Evolutionary conservation across 2,329 filamentous ascomycete species (phyloP).

Genomic region (Canariomyces notabilis): DNA sequence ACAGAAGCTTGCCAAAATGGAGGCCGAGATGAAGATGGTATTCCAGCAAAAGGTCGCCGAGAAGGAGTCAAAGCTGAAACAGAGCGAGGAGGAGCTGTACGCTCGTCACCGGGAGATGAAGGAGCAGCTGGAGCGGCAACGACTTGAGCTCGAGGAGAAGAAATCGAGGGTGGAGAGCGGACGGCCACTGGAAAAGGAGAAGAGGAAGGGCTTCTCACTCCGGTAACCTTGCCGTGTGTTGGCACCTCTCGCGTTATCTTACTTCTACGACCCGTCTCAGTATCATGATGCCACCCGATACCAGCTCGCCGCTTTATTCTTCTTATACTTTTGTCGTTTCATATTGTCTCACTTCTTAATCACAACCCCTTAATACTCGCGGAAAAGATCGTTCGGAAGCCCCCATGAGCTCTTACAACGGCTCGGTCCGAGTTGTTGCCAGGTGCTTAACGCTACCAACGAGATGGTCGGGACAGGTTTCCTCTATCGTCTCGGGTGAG

Average conservation of each 20-base stretch:
- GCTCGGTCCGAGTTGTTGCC: constrained; percentile 18
- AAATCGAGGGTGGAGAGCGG: constrained; percentile 93
- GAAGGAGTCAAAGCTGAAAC: constrained; percentile 99
- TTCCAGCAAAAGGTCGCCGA: constrained; percentile 99
- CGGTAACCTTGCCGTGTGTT: constrained; percentile 54
- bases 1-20: constrained; percentile 99
- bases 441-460: constrained; percentile 18
- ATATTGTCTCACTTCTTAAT: constrained; percentile 40
- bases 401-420: constrained; percentile 21
- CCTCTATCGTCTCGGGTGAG: constrained; percentile 8
- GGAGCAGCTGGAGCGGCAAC: constrained; percentile 95
- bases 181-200: constrained; percentile 94
- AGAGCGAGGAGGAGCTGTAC: constrained; percentile 98
- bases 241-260: constrained; percentile 22
- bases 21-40: constrained; percentile 99
- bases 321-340: constrained; percentile 44
- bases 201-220: constrained; percentile 99
- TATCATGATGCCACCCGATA: constrained; percentile 57
- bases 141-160: constrained; percentile 95
- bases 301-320: constrained; percentile 52
- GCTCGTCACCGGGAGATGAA: constrained; percentile 99
- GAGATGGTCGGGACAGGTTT: constrained; percentile 10
- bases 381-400: constrained; percentile 29
- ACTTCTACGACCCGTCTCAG: constrained; percentile 44
- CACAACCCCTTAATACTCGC: constrained; percentile 40